These are phyloP conservation scores for Boletus insuetus DNA, from an alignment of 768 basidiomycete genomes.

Conservation along the genomic window DNA sequence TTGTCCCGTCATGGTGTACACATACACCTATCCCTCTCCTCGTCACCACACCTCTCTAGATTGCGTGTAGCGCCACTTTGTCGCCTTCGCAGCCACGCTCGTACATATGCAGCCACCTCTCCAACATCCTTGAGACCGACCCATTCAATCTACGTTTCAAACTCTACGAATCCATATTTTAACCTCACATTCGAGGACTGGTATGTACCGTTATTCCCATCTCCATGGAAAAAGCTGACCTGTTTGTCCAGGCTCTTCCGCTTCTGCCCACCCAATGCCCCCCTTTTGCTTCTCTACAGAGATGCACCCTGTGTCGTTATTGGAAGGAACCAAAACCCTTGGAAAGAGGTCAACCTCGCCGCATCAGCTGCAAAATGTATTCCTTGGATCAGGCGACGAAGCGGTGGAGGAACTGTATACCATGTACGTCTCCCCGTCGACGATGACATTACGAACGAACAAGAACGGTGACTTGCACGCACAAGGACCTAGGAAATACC, in stretches of 20 bases:
- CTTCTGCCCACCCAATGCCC: constrained; percentile 60
- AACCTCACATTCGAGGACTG: constrained; percentile 92
- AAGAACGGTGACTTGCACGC: neutral
- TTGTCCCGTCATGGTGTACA: constrained; percentile 29
- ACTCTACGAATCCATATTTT: constrained; percentile 80
- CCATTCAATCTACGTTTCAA: constrained; percentile 68
- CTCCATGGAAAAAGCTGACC: constrained; percentile 28
- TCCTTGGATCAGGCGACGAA: constrained; percentile 80
- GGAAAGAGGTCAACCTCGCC: constrained; percentile 89
- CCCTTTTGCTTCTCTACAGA: constrained; percentile 84
- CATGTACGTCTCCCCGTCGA: constrained; percentile 58
- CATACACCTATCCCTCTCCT: constrained; percentile 16
- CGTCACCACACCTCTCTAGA: neutral
- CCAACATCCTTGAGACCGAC: constrained; percentile 31
- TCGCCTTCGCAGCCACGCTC: neutral
- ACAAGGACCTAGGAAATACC: constrained; percentile 92
- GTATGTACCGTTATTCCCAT: constrained; percentile 39
- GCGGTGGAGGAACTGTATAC: constrained; percentile 95
- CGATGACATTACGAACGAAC: neutral
- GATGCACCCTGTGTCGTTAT: constrained; percentile 89
- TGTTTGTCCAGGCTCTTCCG: constrained; percentile 67
- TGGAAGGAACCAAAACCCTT: constrained; percentile 96
- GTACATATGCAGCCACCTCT: constrained; percentile 13
- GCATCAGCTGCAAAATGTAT: constrained; percentile 51
- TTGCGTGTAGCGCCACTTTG: neutral